These are phyloP conservation scores for Cytospora schulzeri DNA, from an alignment of 2,329 filamentous ascomycete genomes.

Conservation along the genomic window DNA sequence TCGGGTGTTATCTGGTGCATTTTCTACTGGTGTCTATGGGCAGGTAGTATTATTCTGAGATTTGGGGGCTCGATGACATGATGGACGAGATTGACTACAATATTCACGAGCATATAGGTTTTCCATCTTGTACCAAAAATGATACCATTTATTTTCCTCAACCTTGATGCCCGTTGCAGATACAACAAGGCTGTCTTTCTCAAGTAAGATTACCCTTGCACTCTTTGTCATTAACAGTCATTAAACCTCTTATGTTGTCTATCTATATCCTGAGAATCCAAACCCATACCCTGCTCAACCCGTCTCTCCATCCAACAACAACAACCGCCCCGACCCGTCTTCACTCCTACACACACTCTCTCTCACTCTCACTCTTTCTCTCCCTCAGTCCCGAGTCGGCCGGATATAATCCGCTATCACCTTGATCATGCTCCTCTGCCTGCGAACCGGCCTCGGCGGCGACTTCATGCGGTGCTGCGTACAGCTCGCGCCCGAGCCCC, in stretches of 20 bases:
- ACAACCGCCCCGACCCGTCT: not conserved
- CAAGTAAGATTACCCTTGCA: not conserved
- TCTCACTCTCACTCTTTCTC: not conserved
- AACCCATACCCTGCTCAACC: not conserved
- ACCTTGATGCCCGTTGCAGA: not conserved
- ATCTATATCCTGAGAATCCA: too few relatives aligned
- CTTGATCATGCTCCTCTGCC: slow-evolving; percentile 22
- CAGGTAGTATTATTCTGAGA: too few relatives aligned
- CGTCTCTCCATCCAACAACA: too few relatives aligned
- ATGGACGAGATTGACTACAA: not conserved
- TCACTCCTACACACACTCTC: too few relatives aligned
- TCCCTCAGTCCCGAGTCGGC: slow-evolving; percentile 1
- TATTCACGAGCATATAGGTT: not conserved
- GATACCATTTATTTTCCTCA: slow-evolving; percentile 7
- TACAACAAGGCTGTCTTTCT: not conserved
- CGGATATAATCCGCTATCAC: slow-evolving; percentile 22
- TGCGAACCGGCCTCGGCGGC: slow-evolving; percentile 18
- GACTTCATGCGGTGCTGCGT: slow-evolving; percentile 18
- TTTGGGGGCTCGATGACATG: not conserved
- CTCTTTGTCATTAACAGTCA: not conserved
- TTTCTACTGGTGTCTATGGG: not conserved
- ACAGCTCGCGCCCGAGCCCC: slow-evolving; percentile 19
- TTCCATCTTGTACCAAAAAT: slow-evolving; percentile 3
- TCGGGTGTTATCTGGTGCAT: not conserved
- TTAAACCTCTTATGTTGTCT: too few relatives aligned